Evolutionary conservation across 257 asterid species (phyloP).

Genomic region (Ehretia macrophylla): DNA sequence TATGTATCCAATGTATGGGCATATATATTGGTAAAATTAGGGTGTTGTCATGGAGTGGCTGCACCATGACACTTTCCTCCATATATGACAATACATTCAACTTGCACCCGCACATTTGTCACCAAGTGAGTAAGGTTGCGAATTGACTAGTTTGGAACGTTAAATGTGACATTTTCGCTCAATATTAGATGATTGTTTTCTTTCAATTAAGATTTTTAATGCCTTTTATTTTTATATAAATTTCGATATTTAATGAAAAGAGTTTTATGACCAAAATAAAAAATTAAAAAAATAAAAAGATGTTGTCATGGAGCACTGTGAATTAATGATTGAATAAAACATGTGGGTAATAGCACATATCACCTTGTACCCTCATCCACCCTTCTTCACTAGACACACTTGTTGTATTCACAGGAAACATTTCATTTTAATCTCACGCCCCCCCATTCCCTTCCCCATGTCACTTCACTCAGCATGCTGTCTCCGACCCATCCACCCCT

Average conservation of each 20-base stretch:
- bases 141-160: too few species aligned
- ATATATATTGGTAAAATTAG: constrained; percentile 16
- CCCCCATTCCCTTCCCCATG: constrained; percentile 39
- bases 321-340: constrained; percentile 24
- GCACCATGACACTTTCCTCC: too few species aligned
- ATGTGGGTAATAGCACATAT: constrained; percentile 28
- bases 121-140: too few species aligned
- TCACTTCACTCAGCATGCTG: constrained; percentile 50
- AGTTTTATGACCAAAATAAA: too few species aligned
- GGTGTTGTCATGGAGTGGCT: constrained; percentile 9
- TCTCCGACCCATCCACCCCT: constrained; percentile 26
- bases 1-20: constrained; percentile 13
- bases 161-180: too few species aligned
- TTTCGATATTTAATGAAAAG: too few species aligned
- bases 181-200: too few species aligned
- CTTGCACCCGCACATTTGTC: too few species aligned
- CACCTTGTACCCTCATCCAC: constrained; percentile 36
- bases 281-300: not conserved
- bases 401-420: constrained; percentile 52
- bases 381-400: constrained; percentile 34
- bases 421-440: constrained; percentile 31
- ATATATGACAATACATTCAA: too few species aligned
- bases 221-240: too few species aligned
- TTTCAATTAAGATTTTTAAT: too few species aligned
- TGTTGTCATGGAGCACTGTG: constrained; percentile 44